These are phyloP conservation scores for Hymenotorrendiella dingleyae DNA, from an alignment of 2,329 filamentous ascomycete genomes.

Conservation along the genomic window DNA sequence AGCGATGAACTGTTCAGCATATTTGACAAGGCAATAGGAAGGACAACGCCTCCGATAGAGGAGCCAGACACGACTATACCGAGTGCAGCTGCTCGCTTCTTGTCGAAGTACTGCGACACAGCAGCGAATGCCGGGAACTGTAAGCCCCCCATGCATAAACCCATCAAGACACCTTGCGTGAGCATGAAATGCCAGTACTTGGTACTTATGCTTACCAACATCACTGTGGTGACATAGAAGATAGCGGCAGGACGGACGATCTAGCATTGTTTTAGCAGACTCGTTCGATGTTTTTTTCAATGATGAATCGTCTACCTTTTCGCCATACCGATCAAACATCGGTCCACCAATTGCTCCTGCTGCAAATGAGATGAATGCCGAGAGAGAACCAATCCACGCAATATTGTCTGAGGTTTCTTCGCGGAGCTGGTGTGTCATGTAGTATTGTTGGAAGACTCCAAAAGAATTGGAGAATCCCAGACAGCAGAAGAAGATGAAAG, in stretches of 20 bases:
- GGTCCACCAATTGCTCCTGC: constrained; percentile 43
- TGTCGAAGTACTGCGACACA: constrained; percentile 41
- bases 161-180: constrained; percentile 39
- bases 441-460: too few species aligned
- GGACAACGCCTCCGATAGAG: constrained; percentile 47
- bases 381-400: constrained; percentile 45
- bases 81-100: neutral
- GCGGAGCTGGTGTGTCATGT: too few species aligned
- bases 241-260: constrained; percentile 36
- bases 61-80: neutral
- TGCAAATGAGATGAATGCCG: constrained; percentile 38
- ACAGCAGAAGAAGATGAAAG: too few species aligned
- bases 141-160: constrained; percentile 37
- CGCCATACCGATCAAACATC: constrained; percentile 37
- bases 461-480: too few species aligned
- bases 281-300: too few species aligned
- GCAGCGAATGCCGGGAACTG: constrained; percentile 48
- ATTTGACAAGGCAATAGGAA: constrained; percentile 53
- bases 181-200: constrained; percentile 40
- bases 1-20: constrained; percentile 44
- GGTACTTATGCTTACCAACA: constrained; percentile 34
- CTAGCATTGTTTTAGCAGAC: constrained; percentile 30
- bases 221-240: constrained; percentile 38
- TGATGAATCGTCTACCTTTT: too few species aligned
- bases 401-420: constrained; percentile 38